Conservation (phyloP, 2,329 filamentous ascomycete genomes). For the Cladophialophora immunda region DNA sequence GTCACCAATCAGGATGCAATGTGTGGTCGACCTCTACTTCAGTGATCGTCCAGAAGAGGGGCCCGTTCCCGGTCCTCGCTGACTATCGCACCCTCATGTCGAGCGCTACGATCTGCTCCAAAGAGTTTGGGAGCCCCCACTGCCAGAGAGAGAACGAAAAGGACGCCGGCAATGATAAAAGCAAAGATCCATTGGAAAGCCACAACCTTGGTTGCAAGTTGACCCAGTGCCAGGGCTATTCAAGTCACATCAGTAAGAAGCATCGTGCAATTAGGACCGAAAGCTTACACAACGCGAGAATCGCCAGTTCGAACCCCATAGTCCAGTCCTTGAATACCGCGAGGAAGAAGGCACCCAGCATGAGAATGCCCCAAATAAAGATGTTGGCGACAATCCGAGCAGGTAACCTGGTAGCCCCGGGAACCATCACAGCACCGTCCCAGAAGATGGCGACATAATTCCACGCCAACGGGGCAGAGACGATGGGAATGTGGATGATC, state of each 20-base stretch:
- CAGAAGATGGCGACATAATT: conserved; percentile 87
- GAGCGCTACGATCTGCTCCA: conserved; percentile 64
- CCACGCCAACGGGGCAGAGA: conserved; percentile 83
- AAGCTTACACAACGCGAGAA: conserved; percentile 72
- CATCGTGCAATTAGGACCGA: background rate
- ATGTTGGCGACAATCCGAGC: conserved; percentile 86
- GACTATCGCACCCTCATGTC: conserved; percentile 55
- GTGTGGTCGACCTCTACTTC: conserved; percentile 15
- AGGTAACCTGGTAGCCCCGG: conserved; percentile 63
- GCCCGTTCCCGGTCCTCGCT: conserved; percentile 62
- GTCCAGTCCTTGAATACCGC: conserved; percentile 76
- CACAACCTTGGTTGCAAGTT: conserved; percentile 76
- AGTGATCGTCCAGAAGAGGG: conserved; percentile 59
- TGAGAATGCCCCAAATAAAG: conserved; percentile 84
- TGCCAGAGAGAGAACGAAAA: conserved; percentile 73
- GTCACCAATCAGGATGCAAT: background rate
- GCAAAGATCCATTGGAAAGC: conserved; percentile 94
- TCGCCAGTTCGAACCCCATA: conserved; percentile 79
- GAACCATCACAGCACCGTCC: conserved; percentile 84
- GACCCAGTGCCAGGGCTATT: conserved; percentile 74
- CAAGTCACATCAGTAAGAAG: conserved; percentile 25
- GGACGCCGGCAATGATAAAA: conserved; percentile 78
- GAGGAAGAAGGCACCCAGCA: conserved; percentile 80
- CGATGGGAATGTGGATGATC: conserved; percentile 78
- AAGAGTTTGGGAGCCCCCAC: conserved; percentile 72